A percentile compares a stretch with the other conserved stretches of the same genome.
phyloP scores from a whole-genome alignment of 2,329 filamentous ascomycete genomes.

The Talaromyces sp. region DNA sequence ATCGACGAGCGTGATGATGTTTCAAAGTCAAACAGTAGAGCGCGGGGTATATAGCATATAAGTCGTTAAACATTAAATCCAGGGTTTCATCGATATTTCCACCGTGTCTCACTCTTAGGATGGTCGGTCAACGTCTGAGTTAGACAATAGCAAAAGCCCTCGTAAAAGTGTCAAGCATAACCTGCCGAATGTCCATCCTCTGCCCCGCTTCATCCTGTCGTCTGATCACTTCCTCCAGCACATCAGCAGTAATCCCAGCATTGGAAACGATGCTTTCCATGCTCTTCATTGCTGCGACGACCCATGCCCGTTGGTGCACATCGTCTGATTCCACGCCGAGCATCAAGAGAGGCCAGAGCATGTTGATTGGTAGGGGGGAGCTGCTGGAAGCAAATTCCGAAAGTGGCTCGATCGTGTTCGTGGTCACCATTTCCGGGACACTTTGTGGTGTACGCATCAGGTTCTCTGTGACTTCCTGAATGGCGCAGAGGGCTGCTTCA shows the following conservation, averaged over 20 bases:
- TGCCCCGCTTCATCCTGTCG: conserved; percentile 36
- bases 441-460: background rate
- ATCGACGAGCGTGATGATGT: background rate
- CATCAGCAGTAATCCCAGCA: conserved; percentile 39
- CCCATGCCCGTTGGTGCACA: conserved; percentile 49
- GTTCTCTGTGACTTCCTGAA: conserved; percentile 12
- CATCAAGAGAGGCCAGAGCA: conserved; percentile 59
- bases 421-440: background rate
- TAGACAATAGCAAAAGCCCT: conserved; percentile 54
- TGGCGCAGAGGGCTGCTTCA: conserved; percentile 8
- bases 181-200: conserved; percentile 39
- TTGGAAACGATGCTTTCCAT: conserved; percentile 40
- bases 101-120: background rate
- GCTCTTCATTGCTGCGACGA: conserved; percentile 47
- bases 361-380: conserved; percentile 51
- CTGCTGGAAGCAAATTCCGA: conserved; percentile 13
- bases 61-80: background rate
- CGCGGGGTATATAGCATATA: background rate
- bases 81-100: background rate
- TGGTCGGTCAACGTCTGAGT: conserved; percentile 14
- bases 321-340: conserved; percentile 56
- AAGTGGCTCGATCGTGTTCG: conserved; percentile 25
- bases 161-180: conserved; percentile 48
- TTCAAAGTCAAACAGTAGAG: background rate
- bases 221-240: conserved; percentile 39